Conservation (phyloP, 352 stramenopile genomes). For the Pythium coloratum region DNA sequence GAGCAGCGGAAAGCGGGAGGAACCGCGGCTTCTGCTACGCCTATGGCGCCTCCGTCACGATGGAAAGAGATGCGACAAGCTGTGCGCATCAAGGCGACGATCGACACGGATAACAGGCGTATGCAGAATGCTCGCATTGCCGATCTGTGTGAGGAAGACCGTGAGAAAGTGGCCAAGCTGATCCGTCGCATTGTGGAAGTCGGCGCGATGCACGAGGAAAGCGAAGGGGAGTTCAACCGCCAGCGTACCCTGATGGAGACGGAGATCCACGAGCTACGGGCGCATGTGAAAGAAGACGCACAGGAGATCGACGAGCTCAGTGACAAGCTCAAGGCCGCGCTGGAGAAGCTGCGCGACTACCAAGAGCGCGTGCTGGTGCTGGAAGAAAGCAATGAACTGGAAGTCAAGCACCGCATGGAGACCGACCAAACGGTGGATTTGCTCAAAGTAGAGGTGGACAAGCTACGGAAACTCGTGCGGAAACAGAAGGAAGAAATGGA, state of each 20-base stretch:
- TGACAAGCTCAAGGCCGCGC: conserved; percentile 43
- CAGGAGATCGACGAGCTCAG: conserved; percentile 54
- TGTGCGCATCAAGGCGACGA: conserved; percentile 52
- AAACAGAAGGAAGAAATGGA: conserved; percentile 54
- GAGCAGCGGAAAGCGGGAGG: conserved; percentile 8
- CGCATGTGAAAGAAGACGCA: conserved; percentile 42
- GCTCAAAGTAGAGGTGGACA: conserved; percentile 70
- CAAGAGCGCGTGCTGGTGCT: conserved; percentile 59
- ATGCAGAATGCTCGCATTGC: conserved; percentile 45
- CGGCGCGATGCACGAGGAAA: conserved; percentile 56
- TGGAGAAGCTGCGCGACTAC: conserved; percentile 47
- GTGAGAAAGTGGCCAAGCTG: conserved; percentile 81
- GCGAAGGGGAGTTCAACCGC: conserved; percentile 45
- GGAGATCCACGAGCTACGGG: conserved; percentile 54
- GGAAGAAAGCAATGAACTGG: conserved; percentile 57
- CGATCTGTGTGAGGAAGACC: conserved; percentile 72
- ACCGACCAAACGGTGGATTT: conserved; percentile 68
- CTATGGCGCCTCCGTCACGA: conserved; percentile 33
- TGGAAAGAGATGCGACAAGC: conserved; percentile 74
- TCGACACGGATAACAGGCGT: conserved; percentile 34
- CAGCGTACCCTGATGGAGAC: conserved; percentile 39
- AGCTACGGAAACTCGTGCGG: conserved; percentile 54
- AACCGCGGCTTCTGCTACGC: neutral
- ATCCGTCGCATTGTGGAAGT: conserved; percentile 75
- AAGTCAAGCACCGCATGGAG: conserved; percentile 51